Evolutionary conservation across 1,284 basidiomycete species (phyloP), one percentile per base, ranked within the genome.

Genomic region (Apiotrichum akiyoshidainum): DNA sequence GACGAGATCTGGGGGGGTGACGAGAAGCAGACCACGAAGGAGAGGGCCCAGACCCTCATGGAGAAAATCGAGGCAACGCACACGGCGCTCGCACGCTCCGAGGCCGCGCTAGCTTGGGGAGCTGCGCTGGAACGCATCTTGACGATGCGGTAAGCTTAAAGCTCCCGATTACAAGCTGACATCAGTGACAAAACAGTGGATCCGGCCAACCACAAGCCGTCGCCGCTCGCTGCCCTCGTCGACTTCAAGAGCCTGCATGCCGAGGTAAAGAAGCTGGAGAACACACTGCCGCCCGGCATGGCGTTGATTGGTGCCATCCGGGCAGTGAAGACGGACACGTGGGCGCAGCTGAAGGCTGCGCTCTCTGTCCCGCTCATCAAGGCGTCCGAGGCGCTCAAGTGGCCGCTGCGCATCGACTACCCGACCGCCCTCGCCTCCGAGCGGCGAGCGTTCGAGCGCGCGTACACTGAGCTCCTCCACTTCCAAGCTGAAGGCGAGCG

Each of bases 1-100:
- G 60, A 48, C 35, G 50, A 53, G 40, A 33, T 44, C 7, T 13
- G 19, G 12, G 22, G 26, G 5, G 45, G 10, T 13, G 45, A 26
- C 22, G 45, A 44, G 39, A 35, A 31, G 56, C 52, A 13, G 22
- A 52, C 21, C 41, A 17, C 45, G 48, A 49, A 37, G 34, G 52
- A 61, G 34, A 50, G 59, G 2, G 48, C 52, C 2, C 22, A 59
- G 50, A 71, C 67, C 40, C 55, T 75, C 6, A 52, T 76, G 37
- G 72, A 79, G 1, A 78, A 91, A 13, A 79, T 94, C n/a, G 89
- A 94, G 75, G 86, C 86, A 42, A 81, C 92, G 60, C 89, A 93
- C 83, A 55, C 83, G 17, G 67, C 83, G 68, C 71, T 94, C 65
- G 86, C 84, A 69, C 87, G 89, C 68, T 80, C 93, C 35, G 82